Evolutionary conservation across 2,329 filamentous ascomycete genomes (phyloP), one percentile per base, ranked within the genome.

Genomic region (Cercospora sp.): DNA sequence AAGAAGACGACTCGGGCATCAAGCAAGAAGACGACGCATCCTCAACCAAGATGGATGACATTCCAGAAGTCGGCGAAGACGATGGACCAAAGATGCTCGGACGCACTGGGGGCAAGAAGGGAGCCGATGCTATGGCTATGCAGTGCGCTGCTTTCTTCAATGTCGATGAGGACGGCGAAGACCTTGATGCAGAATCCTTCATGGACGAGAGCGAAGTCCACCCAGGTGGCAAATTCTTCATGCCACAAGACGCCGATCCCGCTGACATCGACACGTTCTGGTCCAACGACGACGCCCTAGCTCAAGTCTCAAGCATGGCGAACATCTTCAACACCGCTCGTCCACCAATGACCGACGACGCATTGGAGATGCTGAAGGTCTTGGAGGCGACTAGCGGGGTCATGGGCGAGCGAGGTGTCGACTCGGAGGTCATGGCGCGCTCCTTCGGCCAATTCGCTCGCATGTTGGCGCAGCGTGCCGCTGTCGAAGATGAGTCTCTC

Each of bases 191-290:
- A 45, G 26, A 10, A 39, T 9, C 18, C 18, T 28, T 16, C 23
- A 8, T 42, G 13, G 9, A 57, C 5, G 12, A 55, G n/a, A 20
- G 10, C 45, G 62, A 45, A 23, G n/a, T 45, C 7, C 26, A 5
- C n/a, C 16, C 18, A 5, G 42, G 42, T 23, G 62, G 61, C 20
- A 62, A 53, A 4, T 67, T 55, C 55, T 67, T 51, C 26, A 39
- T 64, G 9, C 60, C 66, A 26, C 61, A 67, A 18, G 53, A 20
- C 18, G n/a, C 48, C 23, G 48, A 57, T 20, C 33, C 18, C 31
- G 33, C 59, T 61, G 33, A 61, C 33, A 61, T 42, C 20, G 36
- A 61, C n/a, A 13, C 42, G 18, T 57, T 57, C 48, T 33, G 30
- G 48, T 9, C 13, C 18, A 33, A 23, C 48, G 61, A 64, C 23